Base-by-base conservation (phyloP, 805 yeast genomes). In the Metahyphopichia silvanorum region DNA sequence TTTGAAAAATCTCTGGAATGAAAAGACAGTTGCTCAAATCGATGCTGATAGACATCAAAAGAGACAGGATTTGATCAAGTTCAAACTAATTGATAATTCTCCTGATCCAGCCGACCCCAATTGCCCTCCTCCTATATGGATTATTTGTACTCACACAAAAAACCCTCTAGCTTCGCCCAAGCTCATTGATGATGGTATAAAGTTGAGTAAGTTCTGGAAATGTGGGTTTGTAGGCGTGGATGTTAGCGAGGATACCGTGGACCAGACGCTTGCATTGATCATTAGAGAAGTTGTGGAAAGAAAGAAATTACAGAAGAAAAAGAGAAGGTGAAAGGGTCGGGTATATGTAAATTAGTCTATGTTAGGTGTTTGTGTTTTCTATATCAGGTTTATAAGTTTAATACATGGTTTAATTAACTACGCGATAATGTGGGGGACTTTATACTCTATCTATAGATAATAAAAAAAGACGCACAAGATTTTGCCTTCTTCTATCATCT, bases 211-310 rank as follows among this genome's bases (percentile, higher is more conserved):
- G 14, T 47, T 60, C 15, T 83, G 91, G 91, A 66, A 71, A 2
- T 72, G 82, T 43, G 79, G 85, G 0, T 84, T 80, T 53, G 65
- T 81, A 8, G 73, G 75, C 3, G 60, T 80, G n/a, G 86, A 82
- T 42, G 74, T 71, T 33, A 64, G 68, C 22, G 55, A 57, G 25
- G 70, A 72, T 40, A 57, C 58, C 6, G 76, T 78, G 6, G 87
- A 82, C 36, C 77, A 72, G 34, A 65, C 76, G 1, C 38, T 82
- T 29, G 69, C 81, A 3, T 48, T 80, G 35, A 57, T 81, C 56
- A 63, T 82, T 1, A 54, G 84, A 37, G 88, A 82, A 42, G 60
- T 77, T 19, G 66, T 76, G 0, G 86, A 79, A 48, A 60, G 69
- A 27, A 51, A 43, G 40, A 44, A 27, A 16, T 16, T 27, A 2